Conservation (phyloP, 2,329 filamentous ascomycete genomes). For the Grosmannia serpens region DNA sequence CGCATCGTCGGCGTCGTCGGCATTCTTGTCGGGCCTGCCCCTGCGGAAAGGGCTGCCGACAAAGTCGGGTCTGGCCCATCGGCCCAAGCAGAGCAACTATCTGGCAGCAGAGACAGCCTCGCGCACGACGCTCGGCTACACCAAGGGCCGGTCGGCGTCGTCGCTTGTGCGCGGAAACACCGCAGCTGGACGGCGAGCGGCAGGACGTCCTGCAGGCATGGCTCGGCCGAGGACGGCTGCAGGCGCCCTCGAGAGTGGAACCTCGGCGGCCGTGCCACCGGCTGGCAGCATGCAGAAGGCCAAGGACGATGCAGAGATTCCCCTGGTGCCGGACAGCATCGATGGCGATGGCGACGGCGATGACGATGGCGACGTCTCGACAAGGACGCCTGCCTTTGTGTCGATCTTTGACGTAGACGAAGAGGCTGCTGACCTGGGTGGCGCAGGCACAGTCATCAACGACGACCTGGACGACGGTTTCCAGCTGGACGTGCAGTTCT, state of each 20-base stretch:
- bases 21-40: slow-evolving; percentile 6
- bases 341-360: not conserved
- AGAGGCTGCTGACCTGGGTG: slow-evolving; percentile 23
- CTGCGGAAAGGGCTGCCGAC: slow-evolving; percentile 5
- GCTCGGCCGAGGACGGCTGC: not conserved
- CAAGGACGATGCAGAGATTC: not conserved
- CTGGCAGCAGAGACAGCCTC: slow-evolving; percentile 52
- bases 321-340: not conserved
- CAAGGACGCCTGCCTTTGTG: slow-evolving; percentile 39
- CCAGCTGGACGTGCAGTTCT: slow-evolving; percentile 35
- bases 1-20: not conserved
- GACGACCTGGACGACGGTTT: slow-evolving; percentile 43
- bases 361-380: slow-evolving; percentile 17
- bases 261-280: not conserved
- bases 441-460: slow-evolving; percentile 20
- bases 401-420: slow-evolving; percentile 43
- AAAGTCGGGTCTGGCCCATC: slow-evolving; percentile 3
- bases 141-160: slow-evolving; percentile 54
- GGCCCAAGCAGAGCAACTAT: slow-evolving; percentile 4
- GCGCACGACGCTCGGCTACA: slow-evolving; percentile 75
- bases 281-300: not conserved
- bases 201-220: not conserved
- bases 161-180: slow-evolving; percentile 28
- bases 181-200: slow-evolving; percentile 21
- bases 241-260: not conserved